These are phyloP conservation scores for Pyricularia grisea DNA, from an alignment of 2,329 filamentous ascomycete genomes.

Conservation along the genomic window DNA sequence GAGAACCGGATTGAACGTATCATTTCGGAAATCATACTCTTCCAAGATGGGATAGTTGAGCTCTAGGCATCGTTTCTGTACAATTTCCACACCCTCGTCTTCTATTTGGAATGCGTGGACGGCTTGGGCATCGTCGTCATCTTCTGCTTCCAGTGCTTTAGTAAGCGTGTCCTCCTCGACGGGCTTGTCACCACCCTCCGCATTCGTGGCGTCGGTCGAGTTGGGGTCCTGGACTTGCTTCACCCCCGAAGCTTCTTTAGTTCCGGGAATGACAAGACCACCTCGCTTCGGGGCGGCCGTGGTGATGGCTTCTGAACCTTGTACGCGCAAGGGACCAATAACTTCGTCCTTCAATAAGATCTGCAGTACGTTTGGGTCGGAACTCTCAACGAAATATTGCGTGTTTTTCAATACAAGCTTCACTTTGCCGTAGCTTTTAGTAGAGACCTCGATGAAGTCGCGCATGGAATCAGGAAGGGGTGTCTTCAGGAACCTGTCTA, in stretches of 20 bases:
- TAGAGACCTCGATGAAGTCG: conserved; percentile 70
- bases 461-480: conserved; percentile 69
- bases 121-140: conserved; percentile 43
- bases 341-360: conserved; percentile 70
- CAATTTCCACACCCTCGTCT: conserved; percentile 67
- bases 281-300: conserved; percentile 74
- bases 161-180: background rate
- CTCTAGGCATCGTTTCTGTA: conserved; percentile 77
- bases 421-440: conserved; percentile 84
- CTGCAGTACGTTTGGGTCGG: conserved; percentile 76
- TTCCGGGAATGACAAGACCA: conserved; percentile 78
- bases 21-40: conserved; percentile 89
- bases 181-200: background rate
- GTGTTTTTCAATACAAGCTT: conserved; percentile 89
- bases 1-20: conserved; percentile 73
- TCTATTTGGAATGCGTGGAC: conserved; percentile 87
- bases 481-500: conserved; percentile 82
- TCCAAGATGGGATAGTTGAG: conserved; percentile 79
- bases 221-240: background rate
- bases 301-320: conserved; percentile 54
- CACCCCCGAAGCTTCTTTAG: conserved; percentile 70
- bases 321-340: conserved; percentile 69
- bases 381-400: conserved; percentile 83
- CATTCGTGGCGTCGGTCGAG: background rate
- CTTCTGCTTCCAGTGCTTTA: background rate